Conservation (phyloP, 164 flowering plant species). For the Kalanchoe fedtschenkoi region DNA sequence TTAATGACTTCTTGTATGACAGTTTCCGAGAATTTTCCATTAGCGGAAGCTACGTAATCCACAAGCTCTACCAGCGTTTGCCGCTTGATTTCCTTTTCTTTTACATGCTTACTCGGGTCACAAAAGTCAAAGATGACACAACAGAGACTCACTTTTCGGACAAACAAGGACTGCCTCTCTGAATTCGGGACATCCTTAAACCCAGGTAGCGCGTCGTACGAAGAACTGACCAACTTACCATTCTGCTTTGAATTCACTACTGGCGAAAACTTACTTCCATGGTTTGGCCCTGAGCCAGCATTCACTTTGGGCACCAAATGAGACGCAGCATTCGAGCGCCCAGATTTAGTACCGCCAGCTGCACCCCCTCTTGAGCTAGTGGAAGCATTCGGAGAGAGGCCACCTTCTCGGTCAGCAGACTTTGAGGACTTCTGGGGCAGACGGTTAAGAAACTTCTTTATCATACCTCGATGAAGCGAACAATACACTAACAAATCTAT, state of each 20-base stretch:
- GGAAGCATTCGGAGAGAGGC: background rate
- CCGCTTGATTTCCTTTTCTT: conserved; percentile 4
- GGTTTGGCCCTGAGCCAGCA: background rate
- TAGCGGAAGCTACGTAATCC: conserved; percentile 5
- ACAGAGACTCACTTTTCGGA: background rate
- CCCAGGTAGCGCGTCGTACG: background rate
- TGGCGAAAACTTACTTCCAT: background rate
- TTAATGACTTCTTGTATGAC: conserved; percentile 4
- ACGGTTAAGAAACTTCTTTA: conserved; percentile 6
- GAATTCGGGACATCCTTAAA: conserved; percentile 5
- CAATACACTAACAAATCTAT: background rate
- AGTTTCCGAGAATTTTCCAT: conserved; percentile 6
- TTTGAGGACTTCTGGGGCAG: conserved; percentile 1
- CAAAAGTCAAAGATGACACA: conserved; percentile 5
- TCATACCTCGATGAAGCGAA: background rate
- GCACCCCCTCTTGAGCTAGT: conserved; percentile 2
- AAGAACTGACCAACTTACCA: background rate
- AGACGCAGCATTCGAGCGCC: background rate
- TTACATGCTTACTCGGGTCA: background rate
- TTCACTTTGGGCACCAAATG: background rate
- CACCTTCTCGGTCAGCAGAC: background rate
- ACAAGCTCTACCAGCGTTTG: conserved; percentile 5
- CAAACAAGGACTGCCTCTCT: background rate
- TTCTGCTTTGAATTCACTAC: background rate
- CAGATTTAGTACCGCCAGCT: background rate